Conservation (phyloP, 352 stramenopile species). For the Phytophthora aleatoria region DNA sequence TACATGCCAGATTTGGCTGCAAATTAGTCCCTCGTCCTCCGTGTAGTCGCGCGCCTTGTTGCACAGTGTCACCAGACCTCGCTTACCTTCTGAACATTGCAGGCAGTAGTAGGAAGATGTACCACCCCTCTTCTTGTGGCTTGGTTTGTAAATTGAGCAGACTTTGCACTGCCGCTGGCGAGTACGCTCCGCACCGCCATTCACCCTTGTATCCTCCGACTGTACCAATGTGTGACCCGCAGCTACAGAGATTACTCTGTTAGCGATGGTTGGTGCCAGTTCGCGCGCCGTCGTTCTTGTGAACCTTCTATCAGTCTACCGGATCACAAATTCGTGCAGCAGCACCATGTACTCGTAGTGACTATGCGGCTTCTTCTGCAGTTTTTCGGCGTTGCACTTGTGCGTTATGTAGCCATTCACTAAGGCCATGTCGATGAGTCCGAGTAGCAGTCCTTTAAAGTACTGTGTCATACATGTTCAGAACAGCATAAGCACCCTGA, state of each 20-base stretch:
- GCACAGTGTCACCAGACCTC: slow-evolving; percentile 1
- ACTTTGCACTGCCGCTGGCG: slow-evolving; percentile 12
- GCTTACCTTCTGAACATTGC: slow-evolving; percentile 1
- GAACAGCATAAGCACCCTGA: too few relatives aligned
- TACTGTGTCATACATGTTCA: too few relatives aligned
- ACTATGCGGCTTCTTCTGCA: neutral
- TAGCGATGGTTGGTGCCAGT: neutral
- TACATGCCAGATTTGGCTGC: slow-evolving; percentile 25
- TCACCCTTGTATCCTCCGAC: neutral
- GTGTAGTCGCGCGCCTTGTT: slow-evolving; percentile 8
- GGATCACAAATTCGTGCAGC: neutral
- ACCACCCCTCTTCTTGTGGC: slow-evolving; percentile 9
- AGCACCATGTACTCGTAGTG: neutral
- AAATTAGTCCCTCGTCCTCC: slow-evolving; percentile 8
- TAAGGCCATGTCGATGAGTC: neutral
- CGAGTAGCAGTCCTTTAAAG: neutral
- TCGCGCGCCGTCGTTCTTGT: neutral
- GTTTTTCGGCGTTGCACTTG: neutral
- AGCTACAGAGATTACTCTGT: neutral
- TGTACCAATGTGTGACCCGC: neutral
- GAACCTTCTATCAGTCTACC: neutral
- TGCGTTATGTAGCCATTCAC: neutral
- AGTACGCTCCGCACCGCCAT: neutral
- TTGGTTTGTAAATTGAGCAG: slow-evolving; percentile 18
- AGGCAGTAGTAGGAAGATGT: slow-evolving; percentile 12